A percentile compares a stretch with the other conserved stretches of the same genome.
These are phyloP conservation scores for Penicillium simplicissimum DNA, from an alignment of 495 filamentous ascomycete species.

Conservation along the genomic window DNA sequence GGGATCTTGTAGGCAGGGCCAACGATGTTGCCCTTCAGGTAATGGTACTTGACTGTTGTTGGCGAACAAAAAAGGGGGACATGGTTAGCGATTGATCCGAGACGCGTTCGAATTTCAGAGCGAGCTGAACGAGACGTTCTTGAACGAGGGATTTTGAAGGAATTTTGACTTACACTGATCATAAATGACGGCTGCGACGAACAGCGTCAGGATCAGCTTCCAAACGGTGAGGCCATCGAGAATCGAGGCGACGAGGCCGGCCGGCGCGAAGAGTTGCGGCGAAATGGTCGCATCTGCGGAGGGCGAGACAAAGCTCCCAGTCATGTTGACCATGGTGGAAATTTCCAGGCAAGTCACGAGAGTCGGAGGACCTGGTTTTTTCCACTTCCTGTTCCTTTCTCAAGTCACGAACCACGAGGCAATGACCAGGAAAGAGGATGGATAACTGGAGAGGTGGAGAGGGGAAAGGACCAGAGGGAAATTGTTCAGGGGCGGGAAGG, in stretches of 20 bases:
- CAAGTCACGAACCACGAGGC: constrained; percentile 4
- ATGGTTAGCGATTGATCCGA: constrained; percentile 1
- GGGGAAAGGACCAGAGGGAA: constrained; percentile 16
- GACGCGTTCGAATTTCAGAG: constrained; percentile 6
- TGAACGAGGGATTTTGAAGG: not conserved
- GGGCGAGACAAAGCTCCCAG: constrained; percentile 75
- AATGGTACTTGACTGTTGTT: constrained; percentile 74
- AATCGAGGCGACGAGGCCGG: constrained; percentile 45
- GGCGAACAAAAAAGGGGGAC: constrained; percentile 16
- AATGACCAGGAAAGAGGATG: not conserved
- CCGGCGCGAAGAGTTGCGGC: constrained; percentile 44
- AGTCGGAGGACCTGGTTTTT: constrained; percentile 12
- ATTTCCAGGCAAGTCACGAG: not conserved
- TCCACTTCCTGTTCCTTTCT: constrained; percentile 1
- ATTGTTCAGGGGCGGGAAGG: constrained; percentile 32
- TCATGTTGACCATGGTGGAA: constrained; percentile 57
- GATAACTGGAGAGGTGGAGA: constrained; percentile 19
- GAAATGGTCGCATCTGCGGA: constrained; percentile 64
- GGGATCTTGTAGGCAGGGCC: constrained; percentile 85
- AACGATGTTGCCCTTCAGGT: constrained; percentile 80
- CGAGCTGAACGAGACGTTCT: not conserved
- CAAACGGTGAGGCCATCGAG: constrained; percentile 60
- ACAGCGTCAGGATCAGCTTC: constrained; percentile 62
- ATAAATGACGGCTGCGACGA: constrained; percentile 73
- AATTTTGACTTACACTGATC: constrained; percentile 70